Percentiles rank a stretch among this genome's conserved stretches.
phyloP scores from a whole-genome alignment of 331 rosid genomes.

The Rosa hybrid region DNA sequence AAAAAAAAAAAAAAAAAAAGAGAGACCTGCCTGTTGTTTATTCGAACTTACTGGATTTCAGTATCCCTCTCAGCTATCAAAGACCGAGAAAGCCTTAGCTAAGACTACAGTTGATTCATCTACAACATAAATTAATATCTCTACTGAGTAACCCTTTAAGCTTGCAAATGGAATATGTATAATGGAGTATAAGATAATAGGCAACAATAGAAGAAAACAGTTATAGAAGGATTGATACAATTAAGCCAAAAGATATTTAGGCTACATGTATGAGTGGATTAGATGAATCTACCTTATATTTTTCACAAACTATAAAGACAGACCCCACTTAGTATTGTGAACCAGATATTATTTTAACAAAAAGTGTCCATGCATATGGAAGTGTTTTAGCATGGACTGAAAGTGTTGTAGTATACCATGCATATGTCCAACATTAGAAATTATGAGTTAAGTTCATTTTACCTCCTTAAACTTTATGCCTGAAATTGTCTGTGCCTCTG shows the following conservation, averaged over 20 bases:
- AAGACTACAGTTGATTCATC: constrained; percentile 93
- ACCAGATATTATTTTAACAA: too few species aligned
- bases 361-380: too few species aligned
- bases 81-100: constrained; percentile 92
- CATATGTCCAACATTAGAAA: too few species aligned
- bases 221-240: background rate
- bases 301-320: background rate
- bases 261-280: background rate
- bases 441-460: too few species aligned
- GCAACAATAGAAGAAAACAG: background rate
- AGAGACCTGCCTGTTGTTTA: constrained; percentile 80
- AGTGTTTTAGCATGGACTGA: too few species aligned
- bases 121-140: constrained; percentile 30
- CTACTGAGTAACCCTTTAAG: background rate
- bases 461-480: too few species aligned
- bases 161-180: background rate
- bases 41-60: constrained; percentile 63
- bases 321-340: too few species aligned
- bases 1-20: too few species aligned
- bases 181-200: background rate
- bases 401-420: too few species aligned
- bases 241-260: background rate
- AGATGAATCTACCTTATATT: background rate
- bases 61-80: constrained; percentile 89
- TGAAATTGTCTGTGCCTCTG: too few species aligned